These are phyloP conservation scores for Dothiorella sarmentorum DNA, from an alignment of 2,329 filamentous ascomycete species.

Conservation along the genomic window DNA sequence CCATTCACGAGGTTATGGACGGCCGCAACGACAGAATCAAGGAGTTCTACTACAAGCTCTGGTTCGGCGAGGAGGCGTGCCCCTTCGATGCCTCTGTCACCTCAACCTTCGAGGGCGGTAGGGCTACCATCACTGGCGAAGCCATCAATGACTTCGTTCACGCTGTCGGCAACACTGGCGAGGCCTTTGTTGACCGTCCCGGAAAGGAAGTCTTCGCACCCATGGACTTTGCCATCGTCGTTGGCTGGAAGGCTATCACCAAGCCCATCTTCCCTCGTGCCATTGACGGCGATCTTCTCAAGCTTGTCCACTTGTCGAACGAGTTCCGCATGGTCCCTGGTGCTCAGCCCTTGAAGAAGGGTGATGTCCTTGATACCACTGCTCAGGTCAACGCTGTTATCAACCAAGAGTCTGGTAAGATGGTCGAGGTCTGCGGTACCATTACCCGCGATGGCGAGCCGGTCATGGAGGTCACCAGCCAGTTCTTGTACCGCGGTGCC, in stretches of 20 bases:
- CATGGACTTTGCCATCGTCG: slow-evolving; percentile 99
- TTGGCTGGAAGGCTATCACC: slow-evolving; percentile 98
- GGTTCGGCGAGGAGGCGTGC: slow-evolving; percentile 85
- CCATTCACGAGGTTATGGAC: slow-evolving; percentile 94
- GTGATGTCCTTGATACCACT: slow-evolving; percentile 85
- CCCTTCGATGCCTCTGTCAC: slow-evolving; percentile 83
- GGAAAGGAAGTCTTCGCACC: slow-evolving; percentile 92
- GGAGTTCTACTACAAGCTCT: slow-evolving; percentile 97
- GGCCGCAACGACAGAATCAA: slow-evolving; percentile 97
- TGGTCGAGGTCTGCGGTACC: slow-evolving; percentile 99
- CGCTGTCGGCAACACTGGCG: slow-evolving; percentile 94
- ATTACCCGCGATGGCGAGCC: slow-evolving; percentile 78
- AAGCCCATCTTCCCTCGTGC: slow-evolving; percentile 97
- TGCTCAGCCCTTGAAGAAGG: slow-evolving; percentile 91
- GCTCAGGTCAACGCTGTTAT: slow-evolving; percentile 96
- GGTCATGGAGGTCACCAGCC: slow-evolving; percentile 97
- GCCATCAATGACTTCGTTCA: slow-evolving; percentile 99
- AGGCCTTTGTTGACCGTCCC: slow-evolving; percentile 93
- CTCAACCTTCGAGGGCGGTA: slow-evolving; percentile 85
- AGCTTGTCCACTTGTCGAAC: slow-evolving; percentile 95
- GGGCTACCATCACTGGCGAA: slow-evolving; percentile 80
- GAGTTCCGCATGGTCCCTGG: slow-evolving; percentile 98
- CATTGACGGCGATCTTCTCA: slow-evolving; percentile 93
- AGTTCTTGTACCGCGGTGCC: slow-evolving; percentile 91
- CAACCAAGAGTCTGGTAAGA: slow-evolving; percentile 97